Conservation (phyloP, 2,329 filamentous ascomycete species). For the Ophioceras dolichostomum region DNA sequence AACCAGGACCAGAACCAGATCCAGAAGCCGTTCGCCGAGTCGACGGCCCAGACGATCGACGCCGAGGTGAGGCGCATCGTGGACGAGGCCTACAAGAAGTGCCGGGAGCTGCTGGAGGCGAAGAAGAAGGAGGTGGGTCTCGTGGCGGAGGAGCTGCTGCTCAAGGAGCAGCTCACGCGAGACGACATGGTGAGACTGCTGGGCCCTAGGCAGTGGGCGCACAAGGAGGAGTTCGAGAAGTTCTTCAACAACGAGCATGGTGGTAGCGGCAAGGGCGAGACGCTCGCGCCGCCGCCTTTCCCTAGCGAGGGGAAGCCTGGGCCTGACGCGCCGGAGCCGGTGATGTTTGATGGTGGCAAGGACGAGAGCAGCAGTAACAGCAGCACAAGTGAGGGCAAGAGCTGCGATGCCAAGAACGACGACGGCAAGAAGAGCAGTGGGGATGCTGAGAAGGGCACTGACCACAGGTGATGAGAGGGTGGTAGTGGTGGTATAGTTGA, state of each 20-base stretch:
- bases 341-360: not conserved
- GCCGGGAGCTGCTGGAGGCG: slow-evolving; percentile 66
- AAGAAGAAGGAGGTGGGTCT: slow-evolving; percentile 84
- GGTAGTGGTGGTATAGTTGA: no score
- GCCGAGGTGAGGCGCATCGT: slow-evolving; percentile 83
- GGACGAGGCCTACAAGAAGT: slow-evolving; percentile 85
- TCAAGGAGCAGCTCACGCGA: slow-evolving; percentile 80
- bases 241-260: slow-evolving; percentile 63
- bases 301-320: slow-evolving; percentile 22
- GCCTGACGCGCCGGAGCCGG: not conserved
- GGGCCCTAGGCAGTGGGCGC: slow-evolving; percentile 72
- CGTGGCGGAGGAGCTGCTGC: slow-evolving; percentile 83
- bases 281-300: slow-evolving; percentile 41
- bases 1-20: slow-evolving; percentile 64
- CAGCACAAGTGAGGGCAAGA: no score
- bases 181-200: slow-evolving; percentile 89
- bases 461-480: no score
- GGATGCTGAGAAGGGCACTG: not conserved
- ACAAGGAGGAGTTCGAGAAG: slow-evolving; percentile 82
- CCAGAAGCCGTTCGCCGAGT: slow-evolving; percentile 91
- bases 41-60: slow-evolving; percentile 87
- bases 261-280: slow-evolving; percentile 29
- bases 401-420: no score
- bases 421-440: no score
- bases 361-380: not conserved